Evolutionary conservation across 1,139 yeast species (phyloP).

Genomic region (Candida frijolesensis): DNA sequence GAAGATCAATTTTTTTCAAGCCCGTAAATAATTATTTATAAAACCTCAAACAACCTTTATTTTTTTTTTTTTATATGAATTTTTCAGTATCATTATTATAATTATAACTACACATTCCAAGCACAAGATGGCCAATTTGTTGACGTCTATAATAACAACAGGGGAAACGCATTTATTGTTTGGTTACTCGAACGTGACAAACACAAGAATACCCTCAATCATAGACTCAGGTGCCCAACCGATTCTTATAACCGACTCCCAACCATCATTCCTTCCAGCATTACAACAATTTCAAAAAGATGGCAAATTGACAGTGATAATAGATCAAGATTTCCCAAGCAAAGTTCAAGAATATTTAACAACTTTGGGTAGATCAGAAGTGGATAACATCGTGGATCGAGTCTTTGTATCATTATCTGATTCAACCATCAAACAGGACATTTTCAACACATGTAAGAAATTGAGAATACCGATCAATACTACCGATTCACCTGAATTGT

Average conservation of each 20-base stretch:
- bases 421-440: constrained; percentile 31
- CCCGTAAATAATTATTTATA: neutral
- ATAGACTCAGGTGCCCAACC: constrained; percentile 61
- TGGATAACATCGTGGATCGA: constrained; percentile 66
- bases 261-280: constrained; percentile 22
- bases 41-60: neutral
- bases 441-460: constrained; percentile 53
- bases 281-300: constrained; percentile 23
- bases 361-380: constrained; percentile 62
- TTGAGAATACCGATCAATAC: constrained; percentile 82
- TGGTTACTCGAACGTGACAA: constrained; percentile 55
- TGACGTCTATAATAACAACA: constrained; percentile 52
- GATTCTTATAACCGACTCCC: constrained; percentile 40
- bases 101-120: neutral
- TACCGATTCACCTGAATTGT: constrained; percentile 68
- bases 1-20: neutral
- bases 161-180: constrained; percentile 64
- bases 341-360: constrained; percentile 7
- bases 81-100: neutral
- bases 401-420: constrained; percentile 61
- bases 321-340: constrained; percentile 1
- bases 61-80: neutral
- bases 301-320: constrained; percentile 26
- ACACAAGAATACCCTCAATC: constrained; percentile 52
- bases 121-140: constrained; percentile 32